These are phyloP conservation scores for Fusarium xylarioides DNA, from an alignment of 2,329 filamentous ascomycete species.

Conservation along the genomic window DNA sequence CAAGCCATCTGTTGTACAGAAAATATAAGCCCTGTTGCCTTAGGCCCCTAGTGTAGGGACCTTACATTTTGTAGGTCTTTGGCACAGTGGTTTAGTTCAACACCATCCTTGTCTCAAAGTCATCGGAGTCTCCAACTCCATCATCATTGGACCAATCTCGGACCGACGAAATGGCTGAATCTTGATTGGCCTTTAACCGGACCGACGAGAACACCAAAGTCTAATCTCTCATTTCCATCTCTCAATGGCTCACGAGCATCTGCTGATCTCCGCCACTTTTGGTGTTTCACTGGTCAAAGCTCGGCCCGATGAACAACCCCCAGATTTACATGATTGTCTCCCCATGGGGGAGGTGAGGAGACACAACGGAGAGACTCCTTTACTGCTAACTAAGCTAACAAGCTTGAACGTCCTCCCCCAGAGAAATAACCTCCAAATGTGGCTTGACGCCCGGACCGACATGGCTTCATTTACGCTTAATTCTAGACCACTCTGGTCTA, in stretches of 20 bases:
- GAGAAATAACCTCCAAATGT: neutral
- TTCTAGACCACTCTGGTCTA: neutral
- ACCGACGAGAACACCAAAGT: slow-evolving; percentile 6
- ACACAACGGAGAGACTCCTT: neutral
- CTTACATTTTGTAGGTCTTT: too few species aligned
- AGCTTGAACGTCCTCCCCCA: neutral
- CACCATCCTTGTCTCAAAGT: neutral
- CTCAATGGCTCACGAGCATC: neutral
- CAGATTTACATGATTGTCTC: slow-evolving; percentile 8
- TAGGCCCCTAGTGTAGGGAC: too few species aligned
- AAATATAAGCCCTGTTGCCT: too few species aligned
- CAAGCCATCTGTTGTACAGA: too few species aligned
- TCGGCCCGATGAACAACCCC: slow-evolving; percentile 22
- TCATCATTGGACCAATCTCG: slow-evolving; percentile 18
- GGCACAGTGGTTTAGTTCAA: too few species aligned
- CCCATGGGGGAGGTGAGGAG: slow-evolving; percentile 18
- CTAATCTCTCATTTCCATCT: neutral
- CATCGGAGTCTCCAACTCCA: neutral
- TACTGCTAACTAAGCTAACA: neutral
- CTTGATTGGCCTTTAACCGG: slow-evolving; percentile 25
- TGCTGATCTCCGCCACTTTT: neutral
- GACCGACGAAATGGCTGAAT: neutral
- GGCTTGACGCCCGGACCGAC: neutral
- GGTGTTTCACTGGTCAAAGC: neutral
- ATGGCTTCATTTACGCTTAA: neutral